Evolutionary conservation across 1,139 yeast genomes (phyloP), one percentile per base, ranked within the genome.

Genomic region (Sugiyamaella pinicola): DNA sequence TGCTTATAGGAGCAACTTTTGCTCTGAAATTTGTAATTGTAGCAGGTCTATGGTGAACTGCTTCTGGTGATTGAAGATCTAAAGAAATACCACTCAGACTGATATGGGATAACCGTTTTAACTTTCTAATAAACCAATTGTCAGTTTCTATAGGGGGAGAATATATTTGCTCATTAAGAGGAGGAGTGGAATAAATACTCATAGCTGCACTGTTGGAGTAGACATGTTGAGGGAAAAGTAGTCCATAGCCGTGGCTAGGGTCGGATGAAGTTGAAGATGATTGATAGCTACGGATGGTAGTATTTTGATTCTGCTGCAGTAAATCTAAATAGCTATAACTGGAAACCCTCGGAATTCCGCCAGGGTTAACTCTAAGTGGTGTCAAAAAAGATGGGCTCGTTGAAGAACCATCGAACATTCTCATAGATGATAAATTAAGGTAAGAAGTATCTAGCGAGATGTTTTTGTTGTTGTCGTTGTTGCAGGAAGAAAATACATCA

Each of bases 131-230:
- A 22, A 43, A 8, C 38, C 39, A 33, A 17, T 10, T 33, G 15
- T 33, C 31, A 15, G 22, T 43, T 9, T 13, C 15, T 6, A 18
- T n/a, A 4, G 26, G 12, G 6, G 5, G 12, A 19, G 18, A 8
- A 18, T 22, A 38, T 42, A 8, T 15, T 41, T 12, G 10, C 15
- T 42, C 22, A 13, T 38, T 29, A 12, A 35, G 37, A 12, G 49
- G 49, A 6, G 49, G 49, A 13, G 49, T 46, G 4, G 49, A 46
- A 38, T 46, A 33, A 34, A 46, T 46, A 19, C 49, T 46, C 43
- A 46, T 18, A n/a, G 37, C 47, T 10, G 31, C 33, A 7, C 29
- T 22, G 9, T 22, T 29, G 6, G 39, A 21, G 26, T 38, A 22
- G 4, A 22, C 18, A 21, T n/a, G 29, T 24, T 21, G 22, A 12